These are phyloP conservation scores for Cytauxzoon felis DNA, from an alignment of 169 alveolate species.

Conservation along the genomic window DNA sequence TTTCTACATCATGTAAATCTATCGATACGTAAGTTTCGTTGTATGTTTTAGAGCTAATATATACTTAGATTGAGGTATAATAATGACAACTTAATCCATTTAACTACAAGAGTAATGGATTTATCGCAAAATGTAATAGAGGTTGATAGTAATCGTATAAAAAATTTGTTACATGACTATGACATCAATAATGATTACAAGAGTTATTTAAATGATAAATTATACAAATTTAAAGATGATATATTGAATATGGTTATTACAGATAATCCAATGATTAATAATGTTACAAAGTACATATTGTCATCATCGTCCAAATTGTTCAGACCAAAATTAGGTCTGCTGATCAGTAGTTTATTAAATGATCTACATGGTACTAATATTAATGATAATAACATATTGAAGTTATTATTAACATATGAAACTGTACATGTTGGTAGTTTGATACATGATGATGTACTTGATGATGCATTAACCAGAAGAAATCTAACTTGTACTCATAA, in stretches of 20 bases:
- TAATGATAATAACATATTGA: slow-evolving; percentile 24
- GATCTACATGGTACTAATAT: background rate
- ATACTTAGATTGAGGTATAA: no score
- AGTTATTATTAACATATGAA: slow-evolving; percentile 60
- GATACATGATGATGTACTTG: slow-evolving; percentile 81
- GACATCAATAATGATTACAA: background rate
- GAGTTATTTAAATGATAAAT: background rate
- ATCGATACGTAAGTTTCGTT: no score
- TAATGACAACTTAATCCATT: no score
- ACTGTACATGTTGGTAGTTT: slow-evolving; percentile 77
- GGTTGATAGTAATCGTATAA: no score
- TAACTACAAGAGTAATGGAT: no score
- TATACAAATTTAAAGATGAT: slow-evolving; percentile 6
- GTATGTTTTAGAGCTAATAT: no score
- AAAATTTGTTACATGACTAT: no score
- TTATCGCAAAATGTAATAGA: no score
- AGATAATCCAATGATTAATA: slow-evolving; percentile 22
- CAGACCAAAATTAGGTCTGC: slow-evolving; percentile 45
- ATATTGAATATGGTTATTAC: slow-evolving; percentile 16
- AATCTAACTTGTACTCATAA: slow-evolving; percentile 67
- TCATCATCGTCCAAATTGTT: slow-evolving; percentile 35
- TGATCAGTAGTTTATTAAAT: slow-evolving; percentile 18
- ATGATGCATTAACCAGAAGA: slow-evolving; percentile 70
- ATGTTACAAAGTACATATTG: slow-evolving; percentile 1
- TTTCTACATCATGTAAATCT: no score